phyloP scores from a whole-genome alignment of 306 rosid genomes.

The Begonia masoniana region DNA sequence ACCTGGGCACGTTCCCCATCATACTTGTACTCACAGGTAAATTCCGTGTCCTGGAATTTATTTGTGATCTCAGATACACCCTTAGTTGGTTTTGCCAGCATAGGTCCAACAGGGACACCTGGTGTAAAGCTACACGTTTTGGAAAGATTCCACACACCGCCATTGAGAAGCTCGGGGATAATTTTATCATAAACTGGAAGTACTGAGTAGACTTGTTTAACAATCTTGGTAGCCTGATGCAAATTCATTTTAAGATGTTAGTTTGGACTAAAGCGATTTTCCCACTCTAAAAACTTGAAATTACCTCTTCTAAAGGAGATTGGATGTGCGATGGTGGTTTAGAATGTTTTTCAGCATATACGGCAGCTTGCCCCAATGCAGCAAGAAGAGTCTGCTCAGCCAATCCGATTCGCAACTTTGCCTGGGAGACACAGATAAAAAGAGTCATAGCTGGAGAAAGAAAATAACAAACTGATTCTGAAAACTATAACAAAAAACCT shows the following conservation, averaged over 20 bases:
- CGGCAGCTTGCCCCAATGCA: constrained; percentile 91
- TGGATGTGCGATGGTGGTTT: constrained; percentile 48
- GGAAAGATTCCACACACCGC: constrained; percentile 77
- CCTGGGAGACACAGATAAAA: constrained; percentile 18
- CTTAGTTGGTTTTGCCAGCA: constrained; percentile 85
- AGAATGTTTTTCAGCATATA: constrained; percentile 56
- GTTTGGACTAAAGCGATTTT: constrained; percentile 5
- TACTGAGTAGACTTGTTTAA: constrained; percentile 73
- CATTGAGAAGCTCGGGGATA: constrained; percentile 52
- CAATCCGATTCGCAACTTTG: constrained; percentile 75
- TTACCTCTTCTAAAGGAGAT: constrained; percentile 80
- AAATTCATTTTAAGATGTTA: constrained; percentile 15
- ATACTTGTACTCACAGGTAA: constrained; percentile 89
- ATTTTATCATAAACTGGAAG: constrained; percentile 78
- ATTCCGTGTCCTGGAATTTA: constrained; percentile 68
- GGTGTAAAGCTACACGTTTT: constrained; percentile 57
- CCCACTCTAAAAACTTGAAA: constrained; percentile 10
- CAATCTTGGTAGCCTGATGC: constrained; percentile 70
- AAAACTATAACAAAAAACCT: constrained; percentile 38
- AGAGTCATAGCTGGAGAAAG: constrained; percentile 15
- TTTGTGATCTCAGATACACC: constrained; percentile 67
- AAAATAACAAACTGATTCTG: constrained; percentile 3
- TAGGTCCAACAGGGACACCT: constrained; percentile 88
- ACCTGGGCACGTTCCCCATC: constrained; percentile 99
- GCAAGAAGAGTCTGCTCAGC: constrained; percentile 89